Evolutionary conservation across 2,329 filamentous ascomycete species (phyloP).

Genomic region (Fusarium duplospermum): DNA sequence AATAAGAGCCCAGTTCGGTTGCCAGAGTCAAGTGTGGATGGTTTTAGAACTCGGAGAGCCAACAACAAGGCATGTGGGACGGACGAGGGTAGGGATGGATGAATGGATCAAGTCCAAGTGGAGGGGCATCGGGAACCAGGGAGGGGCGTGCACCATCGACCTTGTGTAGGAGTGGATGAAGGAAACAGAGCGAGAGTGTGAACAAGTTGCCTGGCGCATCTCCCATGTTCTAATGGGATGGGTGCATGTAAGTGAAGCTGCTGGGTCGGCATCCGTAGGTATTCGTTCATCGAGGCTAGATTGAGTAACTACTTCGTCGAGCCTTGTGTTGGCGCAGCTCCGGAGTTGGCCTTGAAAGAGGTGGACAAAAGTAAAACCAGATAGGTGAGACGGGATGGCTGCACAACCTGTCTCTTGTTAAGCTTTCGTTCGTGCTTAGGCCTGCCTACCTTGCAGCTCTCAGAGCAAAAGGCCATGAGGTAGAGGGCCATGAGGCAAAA

Average conservation of each 20-base stretch:
- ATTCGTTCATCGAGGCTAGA: background rate
- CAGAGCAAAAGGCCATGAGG: slow-evolving; percentile 7
- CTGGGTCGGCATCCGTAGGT: background rate
- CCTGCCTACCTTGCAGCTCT: slow-evolving; percentile 15
- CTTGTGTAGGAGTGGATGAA: slow-evolving; percentile 11
- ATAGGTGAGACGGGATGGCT: background rate
- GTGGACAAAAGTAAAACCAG: background rate
- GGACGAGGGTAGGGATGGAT: slow-evolving; percentile 32
- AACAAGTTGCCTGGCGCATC: slow-evolving; percentile 7
- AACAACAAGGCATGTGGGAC: slow-evolving; percentile 41
- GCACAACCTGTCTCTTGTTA: slow-evolving; percentile 1
- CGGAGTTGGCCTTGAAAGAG: background rate
- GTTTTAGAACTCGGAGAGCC: slow-evolving; percentile 30
- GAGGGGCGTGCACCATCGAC: slow-evolving; percentile 34
- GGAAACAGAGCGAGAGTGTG: background rate
- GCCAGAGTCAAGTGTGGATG: slow-evolving; percentile 28
- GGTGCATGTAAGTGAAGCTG: slow-evolving; percentile 2
- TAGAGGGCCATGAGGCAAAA: slow-evolving; percentile 20
- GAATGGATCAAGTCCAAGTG: slow-evolving; percentile 40
- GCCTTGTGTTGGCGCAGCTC: background rate
- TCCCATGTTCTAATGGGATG: slow-evolving; percentile 5
- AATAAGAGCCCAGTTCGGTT: slow-evolving; percentile 8
- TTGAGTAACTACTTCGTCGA: background rate
- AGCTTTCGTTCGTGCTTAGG: slow-evolving; percentile 22
- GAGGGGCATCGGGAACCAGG: slow-evolving; percentile 38